These are phyloP conservation scores for Aspergillus cejpii DNA, from an alignment of 2,329 filamentous ascomycete species.

Conservation along the genomic window DNA sequence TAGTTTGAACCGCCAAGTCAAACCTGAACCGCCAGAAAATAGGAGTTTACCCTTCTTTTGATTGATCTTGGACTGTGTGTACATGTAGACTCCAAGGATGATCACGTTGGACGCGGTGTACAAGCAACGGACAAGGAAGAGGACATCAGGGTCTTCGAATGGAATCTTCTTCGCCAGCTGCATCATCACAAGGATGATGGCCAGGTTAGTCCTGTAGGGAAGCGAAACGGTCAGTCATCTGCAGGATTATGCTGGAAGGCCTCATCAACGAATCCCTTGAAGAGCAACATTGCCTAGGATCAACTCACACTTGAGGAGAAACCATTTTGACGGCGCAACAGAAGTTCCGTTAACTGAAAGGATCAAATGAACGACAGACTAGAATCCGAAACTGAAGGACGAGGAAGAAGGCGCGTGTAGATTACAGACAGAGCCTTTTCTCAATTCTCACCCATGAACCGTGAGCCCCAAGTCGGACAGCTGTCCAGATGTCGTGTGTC, in stretches of 20 bases:
- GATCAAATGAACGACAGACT: conserved; percentile 8
- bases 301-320: conserved; percentile 58
- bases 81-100: conserved; percentile 78
- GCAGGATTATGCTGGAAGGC: neutral
- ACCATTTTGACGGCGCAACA: conserved; percentile 50
- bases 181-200: conserved; percentile 97
- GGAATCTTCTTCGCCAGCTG: conserved; percentile 93
- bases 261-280: neutral
- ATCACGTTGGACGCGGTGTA: conserved; percentile 70
- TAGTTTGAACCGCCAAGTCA: neutral
- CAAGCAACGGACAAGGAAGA: conserved; percentile 57
- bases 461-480: conserved; percentile 20
- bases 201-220: conserved; percentile 68
- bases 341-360: conserved; percentile 13
- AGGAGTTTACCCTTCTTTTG: conserved; percentile 80
- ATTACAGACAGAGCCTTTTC: conserved; percentile 17
- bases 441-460: conserved; percentile 7
- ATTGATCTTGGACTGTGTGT: conserved; percentile 78
- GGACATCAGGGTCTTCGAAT: conserved; percentile 76
- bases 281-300: conserved; percentile 1
- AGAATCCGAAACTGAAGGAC: conserved; percentile 4
- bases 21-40: neutral
- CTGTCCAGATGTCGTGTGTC: conserved; percentile 19
- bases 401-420: conserved; percentile 12
- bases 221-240: conserved; percentile 9